These are phyloP conservation scores for Hura crepitans DNA, from an alignment of 441 rosid genomes.

Conservation along the genomic window DNA sequence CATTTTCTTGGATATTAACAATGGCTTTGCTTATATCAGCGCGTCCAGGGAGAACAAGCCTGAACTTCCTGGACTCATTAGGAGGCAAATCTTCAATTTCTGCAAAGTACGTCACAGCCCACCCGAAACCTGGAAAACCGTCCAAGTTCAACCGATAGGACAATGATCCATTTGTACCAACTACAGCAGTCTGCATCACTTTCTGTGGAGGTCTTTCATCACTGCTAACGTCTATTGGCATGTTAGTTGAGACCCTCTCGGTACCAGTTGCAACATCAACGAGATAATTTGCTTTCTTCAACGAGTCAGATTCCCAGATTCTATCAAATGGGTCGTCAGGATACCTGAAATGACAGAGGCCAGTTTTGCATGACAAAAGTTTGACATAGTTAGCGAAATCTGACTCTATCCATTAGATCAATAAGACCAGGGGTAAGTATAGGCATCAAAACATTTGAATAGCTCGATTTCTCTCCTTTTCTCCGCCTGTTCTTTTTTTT, in stretches of 20 bases:
- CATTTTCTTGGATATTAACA: slow-evolving; percentile 86
- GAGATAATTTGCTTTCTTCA: slow-evolving; percentile 76
- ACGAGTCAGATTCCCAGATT: slow-evolving; percentile 85
- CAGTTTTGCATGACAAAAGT: slow-evolving; percentile 3
- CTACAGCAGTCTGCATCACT: slow-evolving; percentile 99
- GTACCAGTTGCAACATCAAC: slow-evolving; percentile 97
- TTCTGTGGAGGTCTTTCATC: slow-evolving; percentile 67
- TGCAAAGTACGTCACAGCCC: slow-evolving; percentile 85
- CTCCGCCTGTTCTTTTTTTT: too few relatives aligned
- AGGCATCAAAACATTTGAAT: too few relatives aligned
- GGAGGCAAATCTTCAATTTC: slow-evolving; percentile 78
- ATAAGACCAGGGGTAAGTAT: too few relatives aligned
- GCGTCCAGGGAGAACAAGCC: slow-evolving; percentile 66
- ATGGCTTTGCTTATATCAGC: slow-evolving; percentile 73
- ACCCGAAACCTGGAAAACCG: slow-evolving; percentile 87
- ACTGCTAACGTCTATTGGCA: slow-evolving; percentile 43
- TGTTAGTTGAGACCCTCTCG: slow-evolving; percentile 52
- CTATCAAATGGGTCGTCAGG: slow-evolving; percentile 97
- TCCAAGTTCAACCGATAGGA: slow-evolving; percentile 83
- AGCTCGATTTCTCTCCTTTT: too few relatives aligned
- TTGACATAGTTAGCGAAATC: slow-evolving; percentile 2
- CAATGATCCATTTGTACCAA: slow-evolving; percentile 79
- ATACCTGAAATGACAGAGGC: slow-evolving; percentile 53
- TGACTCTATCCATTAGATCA: too few relatives aligned
- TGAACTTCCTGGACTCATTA: slow-evolving; percentile 75